Conservation (phyloP, 2,329 filamentous ascomycete species). For the Aspergillus phoenicis region DNA sequence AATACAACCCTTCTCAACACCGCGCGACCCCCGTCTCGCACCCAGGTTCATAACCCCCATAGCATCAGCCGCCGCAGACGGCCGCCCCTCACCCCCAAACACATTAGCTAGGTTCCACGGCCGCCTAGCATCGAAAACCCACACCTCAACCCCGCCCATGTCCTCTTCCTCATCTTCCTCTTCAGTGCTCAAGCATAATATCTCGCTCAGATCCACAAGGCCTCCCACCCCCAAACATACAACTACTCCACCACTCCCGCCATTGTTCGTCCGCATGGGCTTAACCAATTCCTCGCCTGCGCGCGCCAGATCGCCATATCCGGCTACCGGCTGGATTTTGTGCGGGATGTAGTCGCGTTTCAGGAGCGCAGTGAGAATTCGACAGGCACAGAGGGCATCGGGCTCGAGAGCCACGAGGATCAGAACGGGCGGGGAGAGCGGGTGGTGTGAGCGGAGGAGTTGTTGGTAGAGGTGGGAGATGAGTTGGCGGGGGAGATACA, state of each 20-base stretch:
- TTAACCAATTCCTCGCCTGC: constrained; percentile 76
- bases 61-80: constrained; percentile 53
- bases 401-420: constrained; percentile 92
- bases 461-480: constrained; percentile 91
- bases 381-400: constrained; percentile 91
- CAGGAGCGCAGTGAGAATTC: constrained; percentile 87
- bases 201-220: constrained; percentile 79
- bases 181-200: constrained; percentile 75
- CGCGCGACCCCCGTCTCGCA: constrained; percentile 56
- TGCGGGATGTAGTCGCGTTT: constrained; percentile 97
- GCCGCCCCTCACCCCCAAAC: constrained; percentile 67
- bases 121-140: constrained; percentile 87
- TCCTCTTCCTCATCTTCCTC: constrained; percentile 55
- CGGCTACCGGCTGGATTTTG: constrained; percentile 92
- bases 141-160: constrained; percentile 87
- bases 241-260: constrained; percentile 84
- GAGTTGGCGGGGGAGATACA: constrained; percentile 92
- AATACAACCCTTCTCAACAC: constrained; percentile 74
- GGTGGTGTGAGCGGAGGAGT: constrained; percentile 81
- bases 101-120: constrained; percentile 96
- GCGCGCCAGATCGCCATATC: constrained; percentile 84
- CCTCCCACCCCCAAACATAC: constrained; percentile 92
- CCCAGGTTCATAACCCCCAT: constrained; percentile 49
- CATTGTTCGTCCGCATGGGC: constrained; percentile 82
- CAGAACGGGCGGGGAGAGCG: constrained; percentile 86